phyloP scores from a whole-genome alignment of 139 green algal genomes.

The Coccomyxa sp. region DNA sequence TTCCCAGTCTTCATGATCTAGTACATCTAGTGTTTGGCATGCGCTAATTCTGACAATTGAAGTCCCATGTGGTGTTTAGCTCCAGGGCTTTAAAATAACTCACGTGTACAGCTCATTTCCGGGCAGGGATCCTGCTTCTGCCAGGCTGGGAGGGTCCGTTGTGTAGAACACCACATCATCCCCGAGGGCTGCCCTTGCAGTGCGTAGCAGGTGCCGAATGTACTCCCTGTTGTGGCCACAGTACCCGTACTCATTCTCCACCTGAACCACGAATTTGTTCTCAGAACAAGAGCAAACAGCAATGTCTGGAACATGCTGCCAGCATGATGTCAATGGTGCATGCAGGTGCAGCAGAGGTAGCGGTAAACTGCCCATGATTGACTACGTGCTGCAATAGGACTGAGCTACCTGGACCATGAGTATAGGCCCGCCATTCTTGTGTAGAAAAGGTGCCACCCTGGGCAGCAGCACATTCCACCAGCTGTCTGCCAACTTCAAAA shows the following conservation, averaged over 20 bases:
- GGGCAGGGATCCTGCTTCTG: slow-evolving; percentile 22
- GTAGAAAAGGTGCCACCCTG: slow-evolving; percentile 19
- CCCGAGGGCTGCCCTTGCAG: slow-evolving; percentile 27
- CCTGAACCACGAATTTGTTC: slow-evolving; percentile 17
- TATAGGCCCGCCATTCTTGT: slow-evolving; percentile 43
- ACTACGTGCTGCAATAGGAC: not conserved
- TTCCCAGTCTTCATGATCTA: too few species aligned
- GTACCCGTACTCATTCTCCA: slow-evolving; percentile 67
- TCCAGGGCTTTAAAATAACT: not conserved
- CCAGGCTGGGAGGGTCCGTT: slow-evolving; percentile 38
- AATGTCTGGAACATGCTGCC: too few species aligned
- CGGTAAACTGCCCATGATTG: not conserved
- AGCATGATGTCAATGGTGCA: not conserved
- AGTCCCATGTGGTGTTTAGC: too few species aligned
- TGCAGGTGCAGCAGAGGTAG: not conserved
- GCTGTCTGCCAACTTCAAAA: slow-evolving; percentile 35
- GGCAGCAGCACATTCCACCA: slow-evolving; percentile 47
- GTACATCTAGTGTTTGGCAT: too few species aligned
- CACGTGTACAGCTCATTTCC: slow-evolving; percentile 41
- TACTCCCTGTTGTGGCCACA: slow-evolving; percentile 30
- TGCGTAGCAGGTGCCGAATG: slow-evolving; percentile 30
- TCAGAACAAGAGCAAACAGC: not conserved
- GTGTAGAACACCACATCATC: slow-evolving; percentile 44
- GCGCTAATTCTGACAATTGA: too few species aligned
- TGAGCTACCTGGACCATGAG: slow-evolving; percentile 50